Percentiles rank a stretch among this genome's conserved stretches.
phyloP scores from a whole-genome alignment of 257 asterid genomes.

The Ilex aquifolium region DNA sequence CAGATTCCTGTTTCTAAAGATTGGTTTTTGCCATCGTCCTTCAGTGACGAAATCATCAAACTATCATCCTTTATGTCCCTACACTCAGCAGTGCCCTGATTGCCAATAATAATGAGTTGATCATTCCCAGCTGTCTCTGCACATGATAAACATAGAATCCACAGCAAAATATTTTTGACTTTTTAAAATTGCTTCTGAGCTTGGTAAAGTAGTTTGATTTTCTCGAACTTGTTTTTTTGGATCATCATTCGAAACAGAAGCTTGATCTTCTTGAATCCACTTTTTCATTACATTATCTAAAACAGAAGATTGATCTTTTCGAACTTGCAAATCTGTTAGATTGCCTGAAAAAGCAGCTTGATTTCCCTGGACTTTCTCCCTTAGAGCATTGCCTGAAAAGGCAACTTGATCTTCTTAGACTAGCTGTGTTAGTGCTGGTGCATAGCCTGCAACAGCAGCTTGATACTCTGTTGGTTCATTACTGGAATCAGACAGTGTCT shows the following conservation, averaged over 20 bases:
- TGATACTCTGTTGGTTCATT: conserved; percentile 9
- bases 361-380: conserved; percentile 21
- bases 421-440: background rate
- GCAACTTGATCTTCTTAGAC: background rate
- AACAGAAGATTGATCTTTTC: conserved; percentile 23
- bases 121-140: conserved; percentile 4
- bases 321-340: conserved; percentile 18
- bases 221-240: conserved; percentile 16
- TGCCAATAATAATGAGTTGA: too few species aligned
- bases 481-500: conserved; percentile 19
- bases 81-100: too few species aligned
- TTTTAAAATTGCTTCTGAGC: background rate
- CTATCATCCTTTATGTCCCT: conserved; percentile 1
- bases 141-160: background rate
- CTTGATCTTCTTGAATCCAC: conserved; percentile 18
- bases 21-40: conserved; percentile 7
- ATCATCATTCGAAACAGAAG: conserved; percentile 7
- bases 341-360: conserved; percentile 25
- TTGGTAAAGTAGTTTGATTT: conserved; percentile 17
- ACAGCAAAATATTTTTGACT: background rate
- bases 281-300: conserved; percentile 25
- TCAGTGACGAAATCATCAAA: conserved; percentile 13
- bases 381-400: background rate
- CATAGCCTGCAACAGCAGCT: conserved; percentile 1
- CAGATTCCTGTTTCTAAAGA: conserved; percentile 11